Conservation (phyloP, 192 early-diverging fungal species). For the Glomus cerebriforme region DNA sequence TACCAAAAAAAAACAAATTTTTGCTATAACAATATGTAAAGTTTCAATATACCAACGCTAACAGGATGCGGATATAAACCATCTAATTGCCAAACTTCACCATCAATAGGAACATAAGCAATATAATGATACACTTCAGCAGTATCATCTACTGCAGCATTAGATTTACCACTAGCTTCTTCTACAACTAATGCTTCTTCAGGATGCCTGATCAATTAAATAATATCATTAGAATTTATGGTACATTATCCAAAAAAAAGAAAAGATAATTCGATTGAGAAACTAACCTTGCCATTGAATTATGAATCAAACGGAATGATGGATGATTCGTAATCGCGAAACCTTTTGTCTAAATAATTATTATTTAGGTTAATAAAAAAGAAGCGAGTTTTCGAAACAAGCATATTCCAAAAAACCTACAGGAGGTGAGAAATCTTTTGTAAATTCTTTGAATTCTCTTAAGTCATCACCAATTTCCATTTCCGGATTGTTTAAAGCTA, state of each 20-base stretch:
- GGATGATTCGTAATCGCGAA: conserved; percentile 63
- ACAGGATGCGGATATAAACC: conserved; percentile 43
- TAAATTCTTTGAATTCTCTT: conserved; percentile 59
- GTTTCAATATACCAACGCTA: conserved; percentile 37
- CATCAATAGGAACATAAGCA: conserved; percentile 22
- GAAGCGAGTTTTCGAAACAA: background rate
- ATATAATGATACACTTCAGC: conserved; percentile 13
- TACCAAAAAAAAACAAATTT: background rate
- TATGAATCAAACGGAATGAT: conserved; percentile 58
- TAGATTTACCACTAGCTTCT: background rate
- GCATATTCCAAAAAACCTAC: conserved; percentile 32
- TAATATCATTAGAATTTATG: background rate
- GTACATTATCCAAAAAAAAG: background rate
- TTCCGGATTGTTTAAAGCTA: conserved; percentile 58
- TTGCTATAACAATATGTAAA: background rate
- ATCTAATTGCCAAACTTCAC: conserved; percentile 21
- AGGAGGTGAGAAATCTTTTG: conserved; percentile 57
- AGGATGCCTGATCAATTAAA: background rate
- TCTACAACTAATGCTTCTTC: conserved; percentile 9
- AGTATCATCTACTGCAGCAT: background rate
- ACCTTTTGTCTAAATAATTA: conserved; percentile 46
- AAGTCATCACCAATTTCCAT: conserved; percentile 62
- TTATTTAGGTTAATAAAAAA: background rate
- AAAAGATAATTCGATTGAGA: background rate
- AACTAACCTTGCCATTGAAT: conserved; percentile 55